Base-by-base conservation (phyloP, 257 asterid genomes). In the Oldenlandia corymbosa region DNA sequence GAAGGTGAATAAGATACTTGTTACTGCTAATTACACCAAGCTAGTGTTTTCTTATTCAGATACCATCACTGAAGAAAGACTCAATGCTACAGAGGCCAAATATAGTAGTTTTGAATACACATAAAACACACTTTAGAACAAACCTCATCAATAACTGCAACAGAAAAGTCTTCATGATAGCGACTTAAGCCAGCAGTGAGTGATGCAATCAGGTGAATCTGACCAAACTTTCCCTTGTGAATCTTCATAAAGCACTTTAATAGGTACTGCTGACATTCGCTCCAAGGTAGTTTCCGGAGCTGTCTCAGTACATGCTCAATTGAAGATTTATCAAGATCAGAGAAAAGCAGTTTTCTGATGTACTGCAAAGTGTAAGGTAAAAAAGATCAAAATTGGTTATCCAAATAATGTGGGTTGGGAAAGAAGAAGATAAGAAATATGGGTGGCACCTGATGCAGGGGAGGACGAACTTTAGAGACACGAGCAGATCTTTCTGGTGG, bases 401-500 rank as follows among this genome's bases (percentile, higher is more conserved):
- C 65, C n/a, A 39, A 41, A 58, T 54, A 50, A 67, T 42, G 67
- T 26, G 50, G 70, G 60, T n/a, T n/a, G n/a, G 63, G 63, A 24
- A 65, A 59, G 31, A 61, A 59, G 48, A 74, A 58, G 41, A 61
- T 36, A 28, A 46, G n/a, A n/a, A 31, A 67, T 48, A 68, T 47
- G 7, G 60, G 53, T 67, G 60, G 23, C 68, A 90, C 99, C 97
- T 90, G 97, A 83, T 90, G 88, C 71, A 93, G 75, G 47, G 99
- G 95, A 39, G 97, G 96, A 46, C 97, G 96, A 73, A 93, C 83
- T 90, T 93, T 93, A 68, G 96, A 86, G 68, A 93, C 89, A 61
- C 96, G 81, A 26, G 99, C 97, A 72, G 99, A 93, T 83, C 92
- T 87, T 86, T 93, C 99, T 54, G 97, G 99, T 55, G 99, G 99